Conservation (phyloP, 2,329 filamentous ascomycete genomes). For the Aspergillus chevalieri region DNA sequence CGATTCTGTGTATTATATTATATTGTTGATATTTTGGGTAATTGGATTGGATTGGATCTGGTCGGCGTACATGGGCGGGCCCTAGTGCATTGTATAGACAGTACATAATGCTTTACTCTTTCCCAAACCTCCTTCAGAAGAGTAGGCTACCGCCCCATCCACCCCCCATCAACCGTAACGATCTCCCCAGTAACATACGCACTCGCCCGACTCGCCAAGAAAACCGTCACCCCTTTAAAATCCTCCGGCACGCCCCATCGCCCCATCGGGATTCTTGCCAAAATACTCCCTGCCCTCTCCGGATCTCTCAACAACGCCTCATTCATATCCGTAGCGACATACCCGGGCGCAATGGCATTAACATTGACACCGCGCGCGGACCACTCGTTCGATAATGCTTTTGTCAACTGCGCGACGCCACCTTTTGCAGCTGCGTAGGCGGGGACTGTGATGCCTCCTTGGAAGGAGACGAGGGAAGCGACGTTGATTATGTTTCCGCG, state of each 20-base stretch:
- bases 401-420: constrained; percentile 76
- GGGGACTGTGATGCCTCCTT: constrained; percentile 81
- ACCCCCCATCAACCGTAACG: constrained; percentile 79
- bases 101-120: too few relatives aligned
- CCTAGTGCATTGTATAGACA: too few relatives aligned
- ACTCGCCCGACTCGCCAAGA: constrained; percentile 68
- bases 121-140: too few relatives aligned
- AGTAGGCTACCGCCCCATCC: constrained; percentile 69
- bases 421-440: constrained; percentile 85
- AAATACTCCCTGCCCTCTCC: constrained; percentile 64
- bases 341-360: constrained; percentile 84
- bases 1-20: background rate
- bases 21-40: background rate
- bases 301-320: constrained; percentile 68
- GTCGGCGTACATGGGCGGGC: background rate
- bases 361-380: constrained; percentile 68
- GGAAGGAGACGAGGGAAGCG: constrained; percentile 72
- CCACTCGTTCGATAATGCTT: constrained; percentile 84
- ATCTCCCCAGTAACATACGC: constrained; percentile 77
- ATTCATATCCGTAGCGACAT: constrained; percentile 92
- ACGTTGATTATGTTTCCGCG: constrained; percentile 66
- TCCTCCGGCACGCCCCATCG: constrained; percentile 80
- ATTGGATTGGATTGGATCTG: background rate
- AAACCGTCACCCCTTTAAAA: constrained; percentile 78
- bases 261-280: constrained; percentile 73